Base-by-base conservation (phyloP, 2,329 filamentous ascomycete species). In the Huntiella abstrusa region DNA sequence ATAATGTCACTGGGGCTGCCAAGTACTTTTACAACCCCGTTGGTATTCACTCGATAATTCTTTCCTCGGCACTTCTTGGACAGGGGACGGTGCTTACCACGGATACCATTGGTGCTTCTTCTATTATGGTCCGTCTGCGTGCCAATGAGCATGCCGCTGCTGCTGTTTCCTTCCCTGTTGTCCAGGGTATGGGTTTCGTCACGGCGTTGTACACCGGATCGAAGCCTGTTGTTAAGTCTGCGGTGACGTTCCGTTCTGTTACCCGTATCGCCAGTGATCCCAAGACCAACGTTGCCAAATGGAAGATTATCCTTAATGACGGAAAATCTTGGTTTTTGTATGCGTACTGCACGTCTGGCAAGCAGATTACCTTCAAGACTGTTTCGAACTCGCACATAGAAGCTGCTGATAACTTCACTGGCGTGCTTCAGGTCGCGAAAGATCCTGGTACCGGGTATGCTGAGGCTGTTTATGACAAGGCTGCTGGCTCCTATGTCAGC, bases 151-250 rank as follows among this genome's bases (percentile, higher is more conserved):
- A 65, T 2, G 67, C 70, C 5, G 59, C 66, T 1, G 71, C 80
- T 0, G 66, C 71, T 1, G 70, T 96, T 15, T 79, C 74, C 0
- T 85, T 93, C 52, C 86, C 87, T 0, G 58, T 95, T 5, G 76
- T 93, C 0, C 88, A 96, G 57, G 91, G 91, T 8, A 91, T 92
- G 76, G 80, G 75, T 0, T 93, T 86, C 54, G 67, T 94, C 13
- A 95, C 87, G 4, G 87, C 70, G 0, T 60, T 81, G 13, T 96
- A 87, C 60, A 69, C 68, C 46, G 75, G 76, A 28, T 68, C 75
- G 0, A 77, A 75, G 5, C 88, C 88, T 0, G 57, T 78, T 3
- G 69, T 96, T 38, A 77, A 87, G 54, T 80, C 78, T 16, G 77
- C 75, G 1, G 71, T 91, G 1, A 80, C 79, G 50, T 92, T 88